Evolutionary conservation across 108 stramenopile genomes (phyloP).

Genomic region (Skeletonema menzelii): DNA sequence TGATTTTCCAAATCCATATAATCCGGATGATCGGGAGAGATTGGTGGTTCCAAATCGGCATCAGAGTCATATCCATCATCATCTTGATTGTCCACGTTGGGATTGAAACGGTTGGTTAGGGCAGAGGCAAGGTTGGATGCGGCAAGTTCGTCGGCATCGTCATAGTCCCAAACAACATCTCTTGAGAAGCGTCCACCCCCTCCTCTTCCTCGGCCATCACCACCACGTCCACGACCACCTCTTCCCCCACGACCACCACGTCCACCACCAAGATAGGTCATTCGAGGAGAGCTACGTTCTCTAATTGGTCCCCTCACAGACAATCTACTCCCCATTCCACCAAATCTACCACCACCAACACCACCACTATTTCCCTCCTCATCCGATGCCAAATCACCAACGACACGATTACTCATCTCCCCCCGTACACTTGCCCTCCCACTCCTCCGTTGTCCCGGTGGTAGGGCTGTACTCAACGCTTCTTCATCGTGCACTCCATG

Average conservation of each 20-base stretch:
- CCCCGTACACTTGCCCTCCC: constrained; percentile 14
- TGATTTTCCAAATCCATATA: constrained; percentile 48
- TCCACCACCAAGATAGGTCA: neutral
- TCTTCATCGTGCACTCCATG: constrained; percentile 61
- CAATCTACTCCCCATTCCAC: neutral
- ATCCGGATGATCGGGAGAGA: constrained; percentile 29
- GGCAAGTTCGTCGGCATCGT: constrained; percentile 2
- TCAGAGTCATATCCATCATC: constrained; percentile 48
- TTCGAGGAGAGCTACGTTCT: constrained; percentile 6
- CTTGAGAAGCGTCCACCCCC: neutral
- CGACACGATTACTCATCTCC: constrained; percentile 13
- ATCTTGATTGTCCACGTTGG: constrained; percentile 35
- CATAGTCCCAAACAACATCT: neutral
- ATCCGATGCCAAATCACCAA: constrained; percentile 9
- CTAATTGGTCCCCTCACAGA: neutral
- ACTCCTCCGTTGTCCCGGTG: constrained; percentile 25
- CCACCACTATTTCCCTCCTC: constrained; percentile 13
- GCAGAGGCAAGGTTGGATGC: neutral
- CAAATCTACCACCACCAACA: neutral
- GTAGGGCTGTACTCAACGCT: constrained; percentile 7
- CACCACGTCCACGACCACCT: neutral
- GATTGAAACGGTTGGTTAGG: neutral
- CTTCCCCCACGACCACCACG: neutral
- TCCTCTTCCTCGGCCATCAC: neutral
- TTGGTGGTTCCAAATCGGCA: constrained; percentile 35